phyloP scores from a whole-genome alignment of 345 rosid species.

The Eucalyptus lansdowneana region DNA sequence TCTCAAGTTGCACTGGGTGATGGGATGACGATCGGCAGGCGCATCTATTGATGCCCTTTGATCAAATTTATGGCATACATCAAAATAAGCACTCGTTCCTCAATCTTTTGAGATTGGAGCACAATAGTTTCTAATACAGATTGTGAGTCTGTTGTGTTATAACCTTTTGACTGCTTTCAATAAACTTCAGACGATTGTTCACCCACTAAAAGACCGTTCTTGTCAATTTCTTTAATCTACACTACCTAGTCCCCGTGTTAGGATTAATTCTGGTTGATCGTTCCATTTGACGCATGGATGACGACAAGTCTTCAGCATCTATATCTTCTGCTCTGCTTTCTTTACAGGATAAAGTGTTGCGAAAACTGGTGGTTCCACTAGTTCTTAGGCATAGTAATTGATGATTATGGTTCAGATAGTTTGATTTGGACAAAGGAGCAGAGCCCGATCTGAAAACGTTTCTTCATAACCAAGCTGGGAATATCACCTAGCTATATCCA shows the following conservation, averaged over 20 bases:
- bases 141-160: not conserved
- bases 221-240: not conserved
- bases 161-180: not conserved
- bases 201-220: not conserved
- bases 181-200: not conserved
- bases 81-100: not conserved
- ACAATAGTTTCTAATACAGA: not conserved
- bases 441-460: no score
- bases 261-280: not conserved
- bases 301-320: no score
- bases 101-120: not conserved
- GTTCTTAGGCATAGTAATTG: no score
- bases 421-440: no score
- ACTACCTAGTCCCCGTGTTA: not conserved
- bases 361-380: no score
- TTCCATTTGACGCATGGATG: not conserved
- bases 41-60: not conserved
- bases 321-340: no score
- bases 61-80: not conserved
- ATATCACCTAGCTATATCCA: no score
- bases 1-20: slow-evolving; percentile 55
- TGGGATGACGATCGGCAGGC: slow-evolving; percentile 49
- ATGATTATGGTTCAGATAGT: no score
- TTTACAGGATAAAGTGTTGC: no score
- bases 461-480: no score